Base-by-base conservation (phyloP, 176 grass and related monocot genomes). In the Oryza rufipogon region DNA sequence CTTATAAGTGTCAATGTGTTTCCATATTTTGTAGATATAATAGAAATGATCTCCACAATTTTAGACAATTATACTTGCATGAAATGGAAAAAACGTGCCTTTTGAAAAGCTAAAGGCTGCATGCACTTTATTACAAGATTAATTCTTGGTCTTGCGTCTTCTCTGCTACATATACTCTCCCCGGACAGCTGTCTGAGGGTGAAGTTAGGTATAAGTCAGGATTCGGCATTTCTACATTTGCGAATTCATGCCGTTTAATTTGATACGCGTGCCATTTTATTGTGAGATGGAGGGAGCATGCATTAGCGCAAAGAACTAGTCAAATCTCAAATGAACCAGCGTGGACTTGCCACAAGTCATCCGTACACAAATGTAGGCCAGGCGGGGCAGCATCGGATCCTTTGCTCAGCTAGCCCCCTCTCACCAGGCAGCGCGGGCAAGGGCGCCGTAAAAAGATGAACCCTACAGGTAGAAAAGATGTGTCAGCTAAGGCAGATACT, bases 341-440 rank as follows among this genome's bases (percentile, higher is more conserved):
- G 6, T 11, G 17, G 19, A 41, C 20, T 73, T 42, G 46, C 11
- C 46, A 76, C 71, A 16, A 30, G 34, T 0, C 33, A 15, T 69
- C 73, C 82, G 68, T 39, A 49, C 84, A 41, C 7, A 45, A 64
- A 64, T 71, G 74, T 22, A 63, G 41, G 17, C 17, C 78, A 13
- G 20, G 64, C 26, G 17, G 11, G 11, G 10, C 30, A 67, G 71
- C 85, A 75, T 87, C 33, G 85, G 70, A 86, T 86, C 77, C 77
- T 70, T 77, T 34, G 61, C 44, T 38, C 1, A 17, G 71, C 60
- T 30, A 13, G 47, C 9, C 71, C 22, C 4, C 3, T n/a, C 36
- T 30, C 46, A n/a, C 26, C 75, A 61, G 56, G 56, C 58, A 63
- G 9, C 58, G 58, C 58, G 58, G 58, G 20, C 58, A 28, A 52